A percentile compares a stretch with the other conserved stretches of the same genome.
phyloP scores from a whole-genome alignment of 2,329 filamentous ascomycete genomes.

The Cercospora nicotianae region DNA sequence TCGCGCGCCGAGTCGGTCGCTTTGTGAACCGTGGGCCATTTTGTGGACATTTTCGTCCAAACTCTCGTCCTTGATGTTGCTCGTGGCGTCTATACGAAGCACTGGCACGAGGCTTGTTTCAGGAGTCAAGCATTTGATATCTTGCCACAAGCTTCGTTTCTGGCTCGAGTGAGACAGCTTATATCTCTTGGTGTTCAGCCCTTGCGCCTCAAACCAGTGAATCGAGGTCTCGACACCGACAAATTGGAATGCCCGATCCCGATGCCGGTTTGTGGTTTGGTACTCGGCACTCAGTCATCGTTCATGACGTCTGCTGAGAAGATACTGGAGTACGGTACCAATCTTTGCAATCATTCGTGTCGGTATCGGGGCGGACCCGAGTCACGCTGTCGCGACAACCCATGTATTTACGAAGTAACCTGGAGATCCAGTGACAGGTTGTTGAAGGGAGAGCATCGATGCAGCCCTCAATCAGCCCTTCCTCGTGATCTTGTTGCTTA shows the following conservation, averaged over 20 bases:
- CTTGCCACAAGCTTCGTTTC: not conserved
- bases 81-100: not conserved
- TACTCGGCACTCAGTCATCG: not conserved
- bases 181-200: not conserved
- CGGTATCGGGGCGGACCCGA: not conserved
- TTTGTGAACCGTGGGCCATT: not conserved
- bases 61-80: not conserved
- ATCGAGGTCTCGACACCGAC: not conserved
- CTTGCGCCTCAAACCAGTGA: not conserved
- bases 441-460: not conserved
- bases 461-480: not conserved
- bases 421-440: not conserved
- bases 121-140: not conserved
- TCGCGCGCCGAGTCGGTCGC: not conserved
- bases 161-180: not conserved
- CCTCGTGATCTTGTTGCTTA: not conserved
- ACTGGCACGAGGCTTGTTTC: slow-evolving; percentile 1
- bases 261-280: not conserved
- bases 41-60: not conserved
- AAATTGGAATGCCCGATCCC: not conserved
- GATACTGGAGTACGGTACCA: not conserved
- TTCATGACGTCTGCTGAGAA: not conserved
- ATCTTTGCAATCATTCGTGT: not conserved
- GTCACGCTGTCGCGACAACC: not conserved
- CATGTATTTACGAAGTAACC: not conserved